Conservation (phyloP, 257 asterid genomes). For the Sherardia arvensis region DNA sequence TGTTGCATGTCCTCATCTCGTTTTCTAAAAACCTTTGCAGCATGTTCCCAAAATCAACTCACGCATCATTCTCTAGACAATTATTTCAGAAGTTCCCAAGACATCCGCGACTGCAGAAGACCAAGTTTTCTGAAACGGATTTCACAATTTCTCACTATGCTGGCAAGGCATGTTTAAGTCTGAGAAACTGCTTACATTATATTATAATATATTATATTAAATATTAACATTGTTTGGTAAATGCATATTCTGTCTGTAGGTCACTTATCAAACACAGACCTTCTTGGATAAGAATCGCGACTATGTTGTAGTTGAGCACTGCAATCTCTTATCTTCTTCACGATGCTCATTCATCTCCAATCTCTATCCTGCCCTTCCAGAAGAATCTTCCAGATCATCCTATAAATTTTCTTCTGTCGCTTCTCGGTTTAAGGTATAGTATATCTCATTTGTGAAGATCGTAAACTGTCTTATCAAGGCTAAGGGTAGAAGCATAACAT, state of each 20-base stretch:
- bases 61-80: constrained; percentile 84
- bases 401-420: constrained; percentile 98
- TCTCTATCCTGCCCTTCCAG: constrained; percentile 82
- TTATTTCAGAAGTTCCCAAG: constrained; percentile 70
- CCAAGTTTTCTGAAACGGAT: constrained; percentile 91
- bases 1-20: constrained; percentile 22
- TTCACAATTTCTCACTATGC: constrained; percentile 93
- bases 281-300: constrained; percentile 96
- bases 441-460: not conserved
- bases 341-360: constrained; percentile 65
- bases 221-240: not conserved
- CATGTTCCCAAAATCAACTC: constrained; percentile 98
- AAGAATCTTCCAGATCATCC: constrained; percentile 87
- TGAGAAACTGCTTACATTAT: constrained; percentile 3
- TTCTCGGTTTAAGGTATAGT: constrained; percentile 83
- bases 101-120: constrained; percentile 74
- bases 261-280: constrained; percentile 78
- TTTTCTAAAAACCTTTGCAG: constrained; percentile 40
- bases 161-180: constrained; percentile 67
- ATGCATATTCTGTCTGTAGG: constrained; percentile 34
- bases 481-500: not conserved
- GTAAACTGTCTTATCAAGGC: not conserved
- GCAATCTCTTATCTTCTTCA: constrained; percentile 82
- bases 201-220: constrained; percentile 5
- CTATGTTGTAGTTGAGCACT: constrained; percentile 94